Percentiles rank a stretch among this genome's conserved stretches.
phyloP scores from a whole-genome alignment of 1,284 basidiomycete species.

The Leccinum solheimii region DNA sequence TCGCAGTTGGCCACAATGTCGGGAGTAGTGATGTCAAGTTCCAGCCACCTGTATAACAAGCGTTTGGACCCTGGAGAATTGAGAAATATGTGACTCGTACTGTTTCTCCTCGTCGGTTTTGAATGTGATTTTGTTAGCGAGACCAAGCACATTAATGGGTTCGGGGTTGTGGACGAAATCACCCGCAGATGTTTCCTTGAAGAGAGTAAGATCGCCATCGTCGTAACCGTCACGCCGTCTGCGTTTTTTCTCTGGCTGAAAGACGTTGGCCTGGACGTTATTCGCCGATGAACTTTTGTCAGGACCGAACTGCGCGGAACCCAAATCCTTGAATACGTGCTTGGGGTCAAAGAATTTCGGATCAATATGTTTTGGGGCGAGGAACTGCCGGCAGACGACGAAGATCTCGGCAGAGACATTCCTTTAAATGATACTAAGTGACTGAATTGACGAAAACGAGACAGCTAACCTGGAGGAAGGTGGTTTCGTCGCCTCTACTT shows the following conservation, averaged over 20 bases:
- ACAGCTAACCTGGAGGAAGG: slow-evolving; percentile 84
- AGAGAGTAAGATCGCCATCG: slow-evolving; percentile 92
- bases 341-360: slow-evolving; percentile 98
- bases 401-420: slow-evolving; percentile 99
- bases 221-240: slow-evolving; percentile 94
- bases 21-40: slow-evolving; percentile 68
- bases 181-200: slow-evolving; percentile 71
- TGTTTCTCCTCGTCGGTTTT: slow-evolving; percentile 81
- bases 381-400: slow-evolving; percentile 96
- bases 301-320: slow-evolving; percentile 47
- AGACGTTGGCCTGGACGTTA: slow-evolving; percentile 84
- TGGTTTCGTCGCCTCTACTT: slow-evolving; percentile 98
- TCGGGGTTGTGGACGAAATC: slow-evolving; percentile 78
- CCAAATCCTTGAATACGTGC: slow-evolving; percentile 95
- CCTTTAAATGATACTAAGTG: slow-evolving; percentile 43
- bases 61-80: slow-evolving; percentile 6
- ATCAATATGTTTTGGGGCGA: slow-evolving; percentile 94
- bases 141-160: slow-evolving; percentile 81
- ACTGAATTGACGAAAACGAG: neutral
- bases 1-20: slow-evolving; percentile 85
- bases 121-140: slow-evolving; percentile 85
- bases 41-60: slow-evolving; percentile 60
- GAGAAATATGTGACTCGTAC: slow-evolving; percentile 41
- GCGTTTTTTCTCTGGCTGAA: slow-evolving; percentile 96
- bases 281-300: slow-evolving; percentile 56